Base-by-base conservation (phyloP, 805 yeast species). In the Candida ipomoeae region DNA sequence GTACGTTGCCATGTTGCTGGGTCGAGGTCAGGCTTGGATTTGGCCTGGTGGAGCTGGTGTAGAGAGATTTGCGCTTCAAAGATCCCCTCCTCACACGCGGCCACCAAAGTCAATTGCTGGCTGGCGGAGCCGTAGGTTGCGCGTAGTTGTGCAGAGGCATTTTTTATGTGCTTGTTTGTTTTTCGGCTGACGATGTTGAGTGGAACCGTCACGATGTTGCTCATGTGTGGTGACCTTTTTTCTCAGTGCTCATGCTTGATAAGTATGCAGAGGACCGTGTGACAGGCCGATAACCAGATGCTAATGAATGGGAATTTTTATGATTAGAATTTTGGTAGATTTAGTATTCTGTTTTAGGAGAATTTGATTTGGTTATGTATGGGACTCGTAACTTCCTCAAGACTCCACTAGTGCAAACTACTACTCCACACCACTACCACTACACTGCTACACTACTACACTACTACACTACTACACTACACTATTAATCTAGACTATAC, bases 51-150 rank as follows among this genome's bases (percentile, higher is more conserved):
- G n/a, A 56, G 39, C n/a, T 53, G 40, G 7, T 49, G 37, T n/a
- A 31, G 10, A 7, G 44, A 35, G 39, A 51, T 20, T 5, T 35
- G 46, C 17, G 44, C 44, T 17, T 45, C 53, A 23, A 58, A 58
- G 39, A 58, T 40, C 6, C 61, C 61, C 41, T 58, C 61, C 38
- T 55, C 57, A 32, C 60, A 56, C 13, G 60, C 61, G 21, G 57
- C 56, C 11, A 40, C 38, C 14, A 54, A n/a, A 3, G 33, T 26
- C 38, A 42, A 42, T 8, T 34, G 32, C 10, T 32, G n/a, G 21
- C 10, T 13, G 0, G 3, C 21, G 5, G 26, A 23, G 18, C 15
- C 31, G 6, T 33, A 20, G 11, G 15, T 11, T 13, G 46, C 43
- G 39, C 52, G 42, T 33, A 57, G 32, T 34, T 52, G 58, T 2